Evolutionary conservation across 2,329 filamentous ascomycete genomes (phyloP).

Genomic region (Neodidymelliopsis sp.): DNA sequence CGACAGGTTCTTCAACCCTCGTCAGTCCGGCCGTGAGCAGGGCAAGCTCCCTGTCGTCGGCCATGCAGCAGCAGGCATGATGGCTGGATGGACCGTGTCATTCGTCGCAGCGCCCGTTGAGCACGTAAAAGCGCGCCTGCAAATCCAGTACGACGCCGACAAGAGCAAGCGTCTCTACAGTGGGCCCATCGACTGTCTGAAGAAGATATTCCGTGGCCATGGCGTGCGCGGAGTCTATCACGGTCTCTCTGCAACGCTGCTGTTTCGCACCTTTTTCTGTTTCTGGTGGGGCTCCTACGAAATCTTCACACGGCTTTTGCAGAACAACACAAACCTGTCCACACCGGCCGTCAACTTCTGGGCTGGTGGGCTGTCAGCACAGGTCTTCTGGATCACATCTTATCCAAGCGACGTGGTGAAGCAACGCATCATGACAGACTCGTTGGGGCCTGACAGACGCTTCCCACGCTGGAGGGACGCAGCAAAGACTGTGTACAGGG

Average conservation of each 20-base stretch:
- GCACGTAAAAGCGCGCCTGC: conserved; percentile 70
- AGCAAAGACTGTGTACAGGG: conserved; percentile 75
- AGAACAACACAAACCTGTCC: conserved; percentile 72
- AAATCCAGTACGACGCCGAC: conserved; percentile 87
- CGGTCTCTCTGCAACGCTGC: conserved; percentile 80
- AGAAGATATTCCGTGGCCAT: conserved; percentile 67
- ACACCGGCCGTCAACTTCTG: conserved; percentile 92
- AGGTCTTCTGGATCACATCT: conserved; percentile 92
- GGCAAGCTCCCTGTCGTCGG: conserved; percentile 75
- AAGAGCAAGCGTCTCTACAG: conserved; percentile 82
- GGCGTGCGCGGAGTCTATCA: conserved; percentile 84
- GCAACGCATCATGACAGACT: conserved; percentile 96
- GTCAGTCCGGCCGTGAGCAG: conserved; percentile 47
- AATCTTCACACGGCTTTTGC: conserved; percentile 74
- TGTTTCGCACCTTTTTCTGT: conserved; percentile 95
- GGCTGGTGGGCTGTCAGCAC: conserved; percentile 91
- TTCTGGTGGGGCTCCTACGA: conserved; percentile 99
- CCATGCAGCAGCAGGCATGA: conserved; percentile 85
- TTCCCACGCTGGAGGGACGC: conserved; percentile 84
- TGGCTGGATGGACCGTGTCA: conserved; percentile 88
- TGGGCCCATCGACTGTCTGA: conserved; percentile 84
- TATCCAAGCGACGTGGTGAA: conserved; percentile 95
- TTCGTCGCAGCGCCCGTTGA: conserved; percentile 73
- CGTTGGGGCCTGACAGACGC: conserved; percentile 68
- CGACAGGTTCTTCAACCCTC: conserved; percentile 77